Base-by-base conservation (phyloP, 495 filamentous ascomycete species). In the Delitschia confertaspora region DNA sequence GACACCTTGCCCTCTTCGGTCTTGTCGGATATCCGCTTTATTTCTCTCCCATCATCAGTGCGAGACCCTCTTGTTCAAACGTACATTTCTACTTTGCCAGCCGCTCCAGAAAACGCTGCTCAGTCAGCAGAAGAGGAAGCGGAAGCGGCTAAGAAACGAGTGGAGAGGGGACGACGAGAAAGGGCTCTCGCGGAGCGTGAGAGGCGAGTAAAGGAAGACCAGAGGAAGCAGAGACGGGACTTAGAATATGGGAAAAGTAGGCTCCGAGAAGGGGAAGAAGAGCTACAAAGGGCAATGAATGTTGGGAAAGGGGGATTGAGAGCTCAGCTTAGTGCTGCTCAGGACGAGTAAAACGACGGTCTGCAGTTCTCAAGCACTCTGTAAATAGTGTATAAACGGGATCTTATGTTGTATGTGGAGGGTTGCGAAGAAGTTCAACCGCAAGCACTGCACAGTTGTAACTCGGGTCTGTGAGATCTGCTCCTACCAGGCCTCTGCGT, bases 271-370 rank as follows among this genome's bases (percentile, higher is more conserved):
- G 85, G 82, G 38, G 84, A 91, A 61, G 69, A 72, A 30, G 84
- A 94, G 59, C 61, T 95, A 22, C 75, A 88, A 54, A 71, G 73
- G 47, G 87, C 87, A 10, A 85, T 89, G 80, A 76, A 69, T 23
- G 70, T 91, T 13, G 71, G 72, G 14, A 89, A 83, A 61, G 77
- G 74, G 40, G 84, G 85, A 1, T 42, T 62, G 38, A 55, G 33
- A 38, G 40, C 22, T 3, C 57, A 61, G 32, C 24, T 61, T 8
- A 30, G 31, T 2, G 23, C 14, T 34, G n/a, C n/a, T n/a, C n/a
- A n/a, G n/a, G n/a, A n/a, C n/a, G n/a, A n/a, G n/a, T n/a, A n/a
- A n/a, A n/a, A n/a, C n/a, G n/a, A n/a, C n/a, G n/a, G n/a, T n/a
- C n/a, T n/a, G n/a, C n/a, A n/a, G n/a, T n/a, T n/a, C n/a, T n/a